Conservation (phyloP, 2,329 filamentous ascomycete genomes). For the Colletotrichum somersetense region DNA sequence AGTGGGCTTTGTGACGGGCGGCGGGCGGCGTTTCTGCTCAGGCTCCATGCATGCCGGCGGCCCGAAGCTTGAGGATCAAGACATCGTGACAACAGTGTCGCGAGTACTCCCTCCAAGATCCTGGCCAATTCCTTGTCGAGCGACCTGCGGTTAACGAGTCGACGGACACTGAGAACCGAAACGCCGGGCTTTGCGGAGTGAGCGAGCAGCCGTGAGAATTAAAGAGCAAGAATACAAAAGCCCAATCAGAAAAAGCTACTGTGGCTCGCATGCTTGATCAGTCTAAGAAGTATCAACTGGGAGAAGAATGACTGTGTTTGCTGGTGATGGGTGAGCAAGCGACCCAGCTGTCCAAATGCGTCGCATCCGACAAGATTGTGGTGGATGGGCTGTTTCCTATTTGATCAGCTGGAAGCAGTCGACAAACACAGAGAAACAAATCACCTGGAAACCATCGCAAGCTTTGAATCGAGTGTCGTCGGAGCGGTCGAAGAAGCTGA, state of each 20-base stretch:
- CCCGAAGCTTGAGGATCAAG: neutral
- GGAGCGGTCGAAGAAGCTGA: constrained; percentile 29
- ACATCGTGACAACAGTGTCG: neutral
- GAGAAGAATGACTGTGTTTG: neutral
- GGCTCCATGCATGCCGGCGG: neutral
- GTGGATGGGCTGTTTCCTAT: neutral
- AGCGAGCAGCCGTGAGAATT: neutral
- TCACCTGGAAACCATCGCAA: neutral
- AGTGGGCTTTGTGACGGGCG: neutral
- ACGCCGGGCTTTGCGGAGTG: neutral
- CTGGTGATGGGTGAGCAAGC: neutral
- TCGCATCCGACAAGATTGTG: neutral
- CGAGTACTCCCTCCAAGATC: neutral
- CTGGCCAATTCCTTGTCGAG: neutral
- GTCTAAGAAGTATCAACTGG: neutral
- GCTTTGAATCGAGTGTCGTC: neutral
- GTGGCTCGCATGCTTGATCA: too few species aligned
- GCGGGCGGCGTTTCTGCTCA: neutral
- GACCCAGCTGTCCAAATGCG: neutral
- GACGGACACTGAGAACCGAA: neutral
- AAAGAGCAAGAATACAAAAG: neutral
- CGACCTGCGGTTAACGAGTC: neutral
- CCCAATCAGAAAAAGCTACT: too few species aligned
- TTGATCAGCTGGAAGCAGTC: neutral
- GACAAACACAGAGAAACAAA: neutral